Evolutionary conservation across 495 filamentous ascomycete genomes (phyloP).

Genomic region (Aspergillus steynii): DNA sequence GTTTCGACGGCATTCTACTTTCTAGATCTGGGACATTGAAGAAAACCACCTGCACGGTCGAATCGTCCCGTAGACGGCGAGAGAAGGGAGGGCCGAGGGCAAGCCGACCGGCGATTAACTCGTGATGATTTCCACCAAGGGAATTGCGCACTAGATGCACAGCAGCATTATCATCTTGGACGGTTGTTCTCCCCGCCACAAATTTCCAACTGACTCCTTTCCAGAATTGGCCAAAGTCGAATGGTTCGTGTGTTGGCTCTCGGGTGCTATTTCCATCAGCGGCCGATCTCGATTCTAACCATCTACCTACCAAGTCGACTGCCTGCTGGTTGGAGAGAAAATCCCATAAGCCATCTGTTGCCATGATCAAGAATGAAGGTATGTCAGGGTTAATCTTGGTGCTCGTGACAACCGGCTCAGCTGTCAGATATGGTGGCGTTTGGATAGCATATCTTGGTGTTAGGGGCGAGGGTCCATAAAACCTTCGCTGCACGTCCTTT

Average conservation of each 20-base stretch:
- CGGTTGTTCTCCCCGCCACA: constrained; percentile 41
- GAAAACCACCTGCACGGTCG: constrained; percentile 65
- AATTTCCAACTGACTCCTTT: constrained; percentile 24
- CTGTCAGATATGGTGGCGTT: constrained; percentile 67
- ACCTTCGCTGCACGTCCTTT: constrained; percentile 39
- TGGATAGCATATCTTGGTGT: constrained; percentile 35
- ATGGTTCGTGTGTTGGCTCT: constrained; percentile 22
- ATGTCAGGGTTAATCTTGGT: constrained; percentile 46
- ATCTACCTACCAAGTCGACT: constrained; percentile 56
- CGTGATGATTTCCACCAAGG: constrained; percentile 58
- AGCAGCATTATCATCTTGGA: constrained; percentile 62
- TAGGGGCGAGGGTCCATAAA: constrained; percentile 46
- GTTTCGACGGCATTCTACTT: background rate
- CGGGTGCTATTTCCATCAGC: constrained; percentile 14
- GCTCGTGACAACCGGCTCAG: constrained; percentile 61
- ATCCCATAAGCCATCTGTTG: constrained; percentile 68
- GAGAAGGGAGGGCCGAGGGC: constrained; percentile 49
- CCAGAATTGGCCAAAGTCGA: constrained; percentile 31
- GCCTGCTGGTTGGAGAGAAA: constrained; percentile 57
- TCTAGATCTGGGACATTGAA: constrained; percentile 33
- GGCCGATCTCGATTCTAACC: constrained; percentile 42
- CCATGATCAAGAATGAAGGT: constrained; percentile 62
- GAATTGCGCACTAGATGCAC: constrained; percentile 63
- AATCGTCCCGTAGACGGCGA: constrained; percentile 55
- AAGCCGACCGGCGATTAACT: constrained; percentile 54